phyloP scores from a whole-genome alignment of 2,329 filamentous ascomycete genomes.

The Aaosphaeria arxii region DNA sequence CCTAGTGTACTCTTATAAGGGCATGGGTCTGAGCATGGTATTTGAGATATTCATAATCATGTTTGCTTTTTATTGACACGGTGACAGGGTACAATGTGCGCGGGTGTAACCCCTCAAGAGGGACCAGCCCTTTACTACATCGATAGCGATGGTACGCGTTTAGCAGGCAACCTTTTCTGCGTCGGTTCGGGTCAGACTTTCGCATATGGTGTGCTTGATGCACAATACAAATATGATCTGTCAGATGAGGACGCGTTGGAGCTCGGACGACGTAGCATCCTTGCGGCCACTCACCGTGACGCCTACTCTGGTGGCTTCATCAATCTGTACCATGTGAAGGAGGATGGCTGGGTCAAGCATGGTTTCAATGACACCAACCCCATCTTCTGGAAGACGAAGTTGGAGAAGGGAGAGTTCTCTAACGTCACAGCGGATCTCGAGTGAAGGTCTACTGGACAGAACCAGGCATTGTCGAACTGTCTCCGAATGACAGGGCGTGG shows the following conservation, averaged over 20 bases:
- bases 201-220: conserved; percentile 95
- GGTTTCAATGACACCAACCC: conserved; percentile 98
- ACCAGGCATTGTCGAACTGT: background rate
- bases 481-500: background rate
- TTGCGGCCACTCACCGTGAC: conserved; percentile 94
- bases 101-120: conserved; percentile 91
- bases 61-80: background rate
- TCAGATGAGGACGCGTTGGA: conserved; percentile 84
- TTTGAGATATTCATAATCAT: conserved; percentile 2
- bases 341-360: conserved; percentile 98
- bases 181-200: conserved; percentile 98
- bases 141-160: conserved; percentile 90
- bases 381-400: conserved; percentile 99
- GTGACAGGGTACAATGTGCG: conserved; percentile 87
- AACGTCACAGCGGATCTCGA: conserved; percentile 81
- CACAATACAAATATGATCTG: conserved; percentile 89
- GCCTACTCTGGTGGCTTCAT: conserved; percentile 99
- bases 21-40: conserved; percentile 93
- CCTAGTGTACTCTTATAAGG: conserved; percentile 97
- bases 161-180: conserved; percentile 94
- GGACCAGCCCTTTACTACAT: conserved; percentile 98
- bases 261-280: conserved; percentile 85
- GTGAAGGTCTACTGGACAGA: conserved; percentile 25
- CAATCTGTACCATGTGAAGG: conserved; percentile 98
- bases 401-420: conserved; percentile 97